These are phyloP conservation scores for Aspergillus glaucus DNA, from an alignment of 2,329 filamentous ascomycete species.

Conservation along the genomic window DNA sequence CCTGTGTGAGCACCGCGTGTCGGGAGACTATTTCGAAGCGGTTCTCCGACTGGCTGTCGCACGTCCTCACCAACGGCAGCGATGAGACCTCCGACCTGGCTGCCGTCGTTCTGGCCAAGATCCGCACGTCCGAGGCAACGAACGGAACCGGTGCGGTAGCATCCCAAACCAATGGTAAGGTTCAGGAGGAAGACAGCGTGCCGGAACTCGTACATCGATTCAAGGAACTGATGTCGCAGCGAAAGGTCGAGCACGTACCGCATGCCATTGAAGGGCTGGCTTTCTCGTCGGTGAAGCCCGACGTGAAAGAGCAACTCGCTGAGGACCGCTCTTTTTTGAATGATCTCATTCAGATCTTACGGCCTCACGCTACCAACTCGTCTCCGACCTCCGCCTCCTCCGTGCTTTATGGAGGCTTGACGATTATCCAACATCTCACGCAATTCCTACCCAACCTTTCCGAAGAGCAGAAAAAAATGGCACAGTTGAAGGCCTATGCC, in stretches of 20 bases:
- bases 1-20: conserved; percentile 77
- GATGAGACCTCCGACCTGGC: conserved; percentile 50
- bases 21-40: conserved; percentile 78
- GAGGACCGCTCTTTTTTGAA: conserved; percentile 63
- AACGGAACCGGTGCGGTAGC: conserved; percentile 3
- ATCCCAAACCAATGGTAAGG: conserved; percentile 25
- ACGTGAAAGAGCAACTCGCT: conserved; percentile 74
- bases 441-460: conserved; percentile 69
- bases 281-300: conserved; percentile 80
- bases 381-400: conserved; percentile 53
- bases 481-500: conserved; percentile 88
- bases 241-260: conserved; percentile 52
- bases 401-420: conserved; percentile 76
- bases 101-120: conserved; percentile 69
- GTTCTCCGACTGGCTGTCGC: conserved; percentile 79
- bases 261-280: conserved; percentile 85
- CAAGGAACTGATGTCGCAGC: conserved; percentile 41
- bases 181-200: conserved; percentile 38
- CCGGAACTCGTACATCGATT: conserved; percentile 51
- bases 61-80: conserved; percentile 68
- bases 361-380: conserved; percentile 33
- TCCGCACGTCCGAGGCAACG: conserved; percentile 31
- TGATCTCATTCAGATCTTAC: conserved; percentile 52
- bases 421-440: conserved; percentile 79
- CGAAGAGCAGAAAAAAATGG: conserved; percentile 88